A percentile compares a stretch with the other conserved stretches of the same genome.
Conservation (phyloP, 2,329 filamentous ascomycete genomes). For the Trichophaea hybrida region DNA sequence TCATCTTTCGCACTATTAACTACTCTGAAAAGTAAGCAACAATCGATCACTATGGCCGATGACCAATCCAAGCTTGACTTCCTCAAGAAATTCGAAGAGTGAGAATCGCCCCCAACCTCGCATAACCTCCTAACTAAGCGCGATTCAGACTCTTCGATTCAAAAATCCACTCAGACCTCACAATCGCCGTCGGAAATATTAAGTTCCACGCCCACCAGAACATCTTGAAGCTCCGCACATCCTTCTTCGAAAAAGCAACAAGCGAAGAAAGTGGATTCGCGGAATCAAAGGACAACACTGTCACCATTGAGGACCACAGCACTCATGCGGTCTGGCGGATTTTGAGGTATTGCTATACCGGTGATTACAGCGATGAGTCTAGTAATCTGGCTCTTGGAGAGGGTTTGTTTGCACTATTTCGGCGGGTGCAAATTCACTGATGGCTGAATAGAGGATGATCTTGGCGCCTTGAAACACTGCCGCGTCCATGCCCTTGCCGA, state of each 20-base stretch:
- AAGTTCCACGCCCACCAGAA: background rate
- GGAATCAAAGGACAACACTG: background rate
- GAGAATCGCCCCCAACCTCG: too few species aligned
- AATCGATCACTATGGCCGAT: background rate
- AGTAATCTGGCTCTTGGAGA: background rate
- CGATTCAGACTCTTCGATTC: background rate
- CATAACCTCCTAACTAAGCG: too few species aligned
- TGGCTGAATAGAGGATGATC: background rate
- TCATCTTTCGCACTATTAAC: too few species aligned
- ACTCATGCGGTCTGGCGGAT: background rate
- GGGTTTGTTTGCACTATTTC: too few species aligned
- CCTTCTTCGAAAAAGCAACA: conserved; percentile 1
- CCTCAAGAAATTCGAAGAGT: background rate
- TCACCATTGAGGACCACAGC: background rate
- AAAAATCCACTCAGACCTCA: background rate
- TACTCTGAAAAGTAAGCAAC: too few species aligned
- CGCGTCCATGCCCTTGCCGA: conserved; percentile 1
- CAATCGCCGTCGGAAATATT: background rate
- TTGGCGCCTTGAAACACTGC: background rate
- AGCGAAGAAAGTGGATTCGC: background rate
- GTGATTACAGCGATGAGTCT: background rate
- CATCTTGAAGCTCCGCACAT: background rate
- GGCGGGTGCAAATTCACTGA: background rate
- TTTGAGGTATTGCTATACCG: conserved; percentile 1
- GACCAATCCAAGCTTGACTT: background rate